Percentiles rank a stretch among this genome's conserved stretches.
phyloP scores from a whole-genome alignment of 805 yeast genomes.

The Metschnikowia rubicola region DNA sequence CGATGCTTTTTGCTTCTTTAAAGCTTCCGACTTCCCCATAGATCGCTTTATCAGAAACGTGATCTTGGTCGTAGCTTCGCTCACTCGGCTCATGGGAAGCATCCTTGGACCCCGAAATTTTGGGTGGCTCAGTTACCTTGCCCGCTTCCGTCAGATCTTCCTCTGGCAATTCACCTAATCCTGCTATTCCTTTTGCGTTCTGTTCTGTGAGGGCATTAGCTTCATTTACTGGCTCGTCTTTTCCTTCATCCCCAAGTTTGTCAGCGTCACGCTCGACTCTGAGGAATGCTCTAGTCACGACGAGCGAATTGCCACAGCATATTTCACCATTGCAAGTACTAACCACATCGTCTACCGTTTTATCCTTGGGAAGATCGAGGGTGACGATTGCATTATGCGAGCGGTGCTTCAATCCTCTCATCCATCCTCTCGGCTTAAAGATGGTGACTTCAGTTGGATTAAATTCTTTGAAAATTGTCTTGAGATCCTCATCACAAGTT shows the following conservation, averaged over 20 bases:
- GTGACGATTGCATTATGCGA: slow-evolving; percentile 51
- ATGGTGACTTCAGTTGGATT: slow-evolving; percentile 47
- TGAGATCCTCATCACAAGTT: slow-evolving; percentile 42
- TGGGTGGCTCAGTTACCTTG: not conserved
- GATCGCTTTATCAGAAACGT: slow-evolving; percentile 3
- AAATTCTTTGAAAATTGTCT: slow-evolving; percentile 39
- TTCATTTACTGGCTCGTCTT: too few relatives aligned
- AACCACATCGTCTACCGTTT: slow-evolving; percentile 43
- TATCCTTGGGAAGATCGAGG: slow-evolving; percentile 34
- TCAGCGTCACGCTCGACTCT: slow-evolving; percentile 3
- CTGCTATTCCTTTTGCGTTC: too few relatives aligned
- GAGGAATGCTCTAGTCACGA: slow-evolving; percentile 9
- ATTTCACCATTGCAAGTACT: slow-evolving; percentile 30
- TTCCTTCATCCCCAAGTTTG: too few relatives aligned
- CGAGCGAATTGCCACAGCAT: slow-evolving; percentile 5
- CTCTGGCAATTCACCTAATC: not conserved
- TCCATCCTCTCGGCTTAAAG: slow-evolving; percentile 35
- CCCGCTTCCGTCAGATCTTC: not conserved
- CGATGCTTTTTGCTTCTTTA: too few relatives aligned
- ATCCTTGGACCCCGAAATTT: not conserved
- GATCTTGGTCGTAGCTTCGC: slow-evolving; percentile 5
- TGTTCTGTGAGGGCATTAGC: too few relatives aligned
- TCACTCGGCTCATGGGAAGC: slow-evolving; percentile 1
- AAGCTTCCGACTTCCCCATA: not conserved
- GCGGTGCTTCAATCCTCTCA: slow-evolving; percentile 29